phyloP scores from a whole-genome alignment of 2,329 filamentous ascomycete species.

The Leptographium wingfieldii region DNA sequence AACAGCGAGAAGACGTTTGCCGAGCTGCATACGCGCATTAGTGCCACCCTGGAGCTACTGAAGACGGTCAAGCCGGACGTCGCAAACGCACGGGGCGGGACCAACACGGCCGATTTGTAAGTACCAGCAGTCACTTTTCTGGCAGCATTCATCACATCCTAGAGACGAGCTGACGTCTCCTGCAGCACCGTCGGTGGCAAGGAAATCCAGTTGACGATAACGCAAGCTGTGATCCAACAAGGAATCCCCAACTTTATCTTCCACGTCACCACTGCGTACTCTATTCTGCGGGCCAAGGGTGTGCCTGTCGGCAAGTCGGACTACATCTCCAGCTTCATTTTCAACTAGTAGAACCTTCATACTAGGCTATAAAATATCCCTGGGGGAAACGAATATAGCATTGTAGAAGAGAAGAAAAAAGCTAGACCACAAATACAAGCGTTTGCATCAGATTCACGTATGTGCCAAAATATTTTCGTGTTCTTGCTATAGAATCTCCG shows the following conservation, averaged over 20 bases:
- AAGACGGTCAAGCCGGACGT: constrained; percentile 16
- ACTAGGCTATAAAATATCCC: not conserved
- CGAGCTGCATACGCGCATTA: constrained; percentile 18
- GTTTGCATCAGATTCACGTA: no score
- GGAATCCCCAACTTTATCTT: constrained; percentile 48
- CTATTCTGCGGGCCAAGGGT: constrained; percentile 41
- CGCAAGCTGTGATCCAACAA: constrained; percentile 29
- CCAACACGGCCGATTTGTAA: constrained; percentile 12
- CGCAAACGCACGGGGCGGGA: constrained; percentile 14
- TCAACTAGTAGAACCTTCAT: not conserved
- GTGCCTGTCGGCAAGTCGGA: constrained; percentile 46
- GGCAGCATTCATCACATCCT: no score
- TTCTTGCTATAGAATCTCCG: no score
- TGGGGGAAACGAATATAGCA: no score
- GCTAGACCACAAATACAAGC: no score
- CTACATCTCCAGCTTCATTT: constrained; percentile 24
- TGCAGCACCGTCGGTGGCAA: constrained; percentile 1
- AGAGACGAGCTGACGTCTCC: not conserved
- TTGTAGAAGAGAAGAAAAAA: no score
- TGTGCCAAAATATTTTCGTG: no score
- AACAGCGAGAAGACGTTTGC: constrained; percentile 21
- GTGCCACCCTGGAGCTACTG: constrained; percentile 18
- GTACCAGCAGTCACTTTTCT: not conserved
- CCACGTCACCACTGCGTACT: constrained; percentile 42
- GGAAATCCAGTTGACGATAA: constrained; percentile 9